These are phyloP conservation scores for Populus davidiana DNA, from an alignment of 345 rosid genomes.

Conservation along the genomic window DNA sequence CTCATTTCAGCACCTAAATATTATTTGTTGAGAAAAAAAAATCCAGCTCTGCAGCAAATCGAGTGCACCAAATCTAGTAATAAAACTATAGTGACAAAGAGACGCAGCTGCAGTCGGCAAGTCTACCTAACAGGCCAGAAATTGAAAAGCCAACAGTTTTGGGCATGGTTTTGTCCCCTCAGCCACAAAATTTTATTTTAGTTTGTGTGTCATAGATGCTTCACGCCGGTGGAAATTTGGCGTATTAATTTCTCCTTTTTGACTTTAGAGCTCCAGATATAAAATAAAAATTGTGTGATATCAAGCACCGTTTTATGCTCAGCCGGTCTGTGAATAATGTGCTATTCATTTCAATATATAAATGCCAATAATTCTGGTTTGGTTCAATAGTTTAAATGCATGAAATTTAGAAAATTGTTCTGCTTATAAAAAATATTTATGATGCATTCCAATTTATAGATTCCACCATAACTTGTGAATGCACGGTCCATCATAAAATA, in stretches of 20 bases:
- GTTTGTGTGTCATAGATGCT: neutral
- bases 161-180: neutral
- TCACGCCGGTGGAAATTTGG: conserved; percentile 21
- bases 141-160: neutral
- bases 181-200: neutral
- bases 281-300: neutral
- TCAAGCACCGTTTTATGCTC: neutral
- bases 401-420: no score
- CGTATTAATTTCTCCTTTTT: conserved; percentile 2
- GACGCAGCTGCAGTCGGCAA: neutral
- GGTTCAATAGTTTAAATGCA: neutral
- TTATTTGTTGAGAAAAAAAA: no score
- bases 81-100: neutral
- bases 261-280: neutral
- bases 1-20: no score
- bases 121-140: neutral
- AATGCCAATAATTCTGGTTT: neutral
- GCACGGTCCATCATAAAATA: neutral
- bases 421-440: no score
- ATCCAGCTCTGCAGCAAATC: no score
- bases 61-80: no score
- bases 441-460: neutral
- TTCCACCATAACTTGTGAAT: neutral
- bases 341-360: neutral
- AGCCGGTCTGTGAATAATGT: neutral